Conservation (phyloP, 495 filamentous ascomycete species). For the Tuber umbilicatum region DNA sequence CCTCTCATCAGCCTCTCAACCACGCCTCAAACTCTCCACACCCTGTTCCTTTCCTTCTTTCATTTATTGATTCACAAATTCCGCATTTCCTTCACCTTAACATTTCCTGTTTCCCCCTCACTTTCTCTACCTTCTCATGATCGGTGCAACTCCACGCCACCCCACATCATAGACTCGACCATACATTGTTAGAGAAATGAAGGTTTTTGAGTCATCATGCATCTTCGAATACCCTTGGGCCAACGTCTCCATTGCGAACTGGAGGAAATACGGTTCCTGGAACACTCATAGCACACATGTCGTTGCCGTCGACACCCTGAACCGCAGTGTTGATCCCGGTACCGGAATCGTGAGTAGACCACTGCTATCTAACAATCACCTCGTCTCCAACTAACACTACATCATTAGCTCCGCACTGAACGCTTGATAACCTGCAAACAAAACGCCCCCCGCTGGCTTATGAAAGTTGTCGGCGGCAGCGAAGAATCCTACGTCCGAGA, state of each 20-base stretch:
- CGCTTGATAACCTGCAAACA: conserved; percentile 94
- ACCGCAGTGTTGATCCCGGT: conserved; percentile 65
- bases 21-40: not conserved
- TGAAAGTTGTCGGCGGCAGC: conserved; percentile 65
- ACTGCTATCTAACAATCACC: not conserved
- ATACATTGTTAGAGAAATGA: too few relatives aligned
- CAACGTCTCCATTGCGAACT: conserved; percentile 98
- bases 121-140: not conserved
- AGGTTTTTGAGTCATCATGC: conserved; percentile 80
- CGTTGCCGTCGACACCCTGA: conserved; percentile 85
- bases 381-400: not conserved
- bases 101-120: not conserved
- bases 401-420: conserved; percentile 71
- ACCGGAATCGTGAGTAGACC: conserved; percentile 69
- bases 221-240: conserved; percentile 97
- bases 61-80: not conserved
- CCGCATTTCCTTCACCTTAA: not conserved
- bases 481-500: conserved; percentile 85
- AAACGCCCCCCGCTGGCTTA: conserved; percentile 78
- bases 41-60: not conserved
- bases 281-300: conserved; percentile 94
- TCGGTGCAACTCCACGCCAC: not conserved
- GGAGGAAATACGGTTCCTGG: conserved; percentile 98
- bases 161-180: not conserved
- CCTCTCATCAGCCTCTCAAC: not conserved